Evolutionary conservation across 331 rosid species (phyloP), one percentile per base, ranked within the genome.

Genomic region (Rhamnella rubrinervis): DNA sequence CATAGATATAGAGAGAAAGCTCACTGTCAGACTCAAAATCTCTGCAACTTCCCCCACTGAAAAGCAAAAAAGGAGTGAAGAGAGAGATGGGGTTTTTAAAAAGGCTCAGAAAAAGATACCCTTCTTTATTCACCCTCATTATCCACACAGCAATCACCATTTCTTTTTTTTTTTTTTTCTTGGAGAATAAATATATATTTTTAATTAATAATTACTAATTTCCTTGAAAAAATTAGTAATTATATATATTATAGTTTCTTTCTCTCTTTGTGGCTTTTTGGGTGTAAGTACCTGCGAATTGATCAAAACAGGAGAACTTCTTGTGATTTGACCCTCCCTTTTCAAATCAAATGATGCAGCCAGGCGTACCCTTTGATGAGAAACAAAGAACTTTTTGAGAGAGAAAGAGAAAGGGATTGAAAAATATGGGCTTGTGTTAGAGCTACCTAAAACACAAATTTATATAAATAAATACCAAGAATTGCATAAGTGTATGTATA

Each of bases 321-420:
- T 57, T 74, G 39, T 84, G 95, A 91, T 93, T 91, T 91, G 97
- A 93, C 97, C 82, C 77, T 64, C 56, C 79, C 85, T 79, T 81
- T 87, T 84, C 86, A 84, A 83, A 85, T 95, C 88, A 80, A 77
- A 71, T 80, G 92, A 86, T 85, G 85, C 92, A 83, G 75, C 72
- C 85, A 81, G 67, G 76, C 74, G 4, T 31, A 72, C 62, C 62
- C 86, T 78, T 71, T 77, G 87, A 78, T 84, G 85, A 85, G 85
- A 78, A 81, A 75, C 72, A 68, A 70, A 78, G 70, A 80, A 76
- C 84, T 66, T 75, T 77, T 71, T 82, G 59, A 72, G 77, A 78
- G 81, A 68, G 83, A 76, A 66, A 64, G 60, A 47, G 71, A 76
- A 71, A 65, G 75, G 77, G 86, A 83, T 78, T 37, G 77, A 40